Base-by-base conservation (phyloP, 2,329 filamentous ascomycete genomes). In the Mycosphaerelloides madeirae region DNA sequence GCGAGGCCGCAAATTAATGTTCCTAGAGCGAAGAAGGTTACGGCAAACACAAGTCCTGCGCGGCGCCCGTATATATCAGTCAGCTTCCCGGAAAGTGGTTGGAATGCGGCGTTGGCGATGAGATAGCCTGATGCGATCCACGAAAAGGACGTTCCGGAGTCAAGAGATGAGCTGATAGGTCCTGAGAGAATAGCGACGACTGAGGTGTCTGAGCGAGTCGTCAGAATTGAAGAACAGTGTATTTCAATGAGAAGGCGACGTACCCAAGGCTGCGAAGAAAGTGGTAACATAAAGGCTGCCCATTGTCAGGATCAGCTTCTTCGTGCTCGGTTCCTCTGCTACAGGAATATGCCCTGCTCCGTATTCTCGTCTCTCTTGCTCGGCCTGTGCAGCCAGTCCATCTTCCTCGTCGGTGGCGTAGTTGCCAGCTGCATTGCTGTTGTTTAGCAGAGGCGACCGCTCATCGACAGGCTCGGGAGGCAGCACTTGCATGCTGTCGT, bases 101-200 rank as follows among this genome's bases (percentile, higher is more conserved):
- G 89, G 57, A 81, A 87, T 0, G 87, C 87, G 2, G 89, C 85
- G 64, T 91, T 95, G 54, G 88, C 84, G 58, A 95, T 89, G 20
- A 95, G 77, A 63, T 95, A 95, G 15, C 87, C 84, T 0, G 87
- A 85, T 0, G 87, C 89, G 6, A 95, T 80, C 89, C 89, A 95
- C 1, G 87, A 90, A 34, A 95, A 75, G 3, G 93, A 74, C 15
- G 83, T 84, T 20, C 95, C 78, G 1, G 87, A 94, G 46, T 83
- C 75, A 67, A 95, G 95, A 33, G 84, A 84, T 61, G 81, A 85
- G 18, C 86, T 86, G 52, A 96, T 95, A 6, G 89, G 87, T 0
- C 80, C 85, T 0, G 86, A 84, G 1, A 95, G 76, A 0, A 89
- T 95, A 7, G 89, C 88, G 55, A 95, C 87, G 52, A 95, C 84